Conservation (phyloP, 164 flowering plant species). For the Cinnamomum micranthum region DNA sequence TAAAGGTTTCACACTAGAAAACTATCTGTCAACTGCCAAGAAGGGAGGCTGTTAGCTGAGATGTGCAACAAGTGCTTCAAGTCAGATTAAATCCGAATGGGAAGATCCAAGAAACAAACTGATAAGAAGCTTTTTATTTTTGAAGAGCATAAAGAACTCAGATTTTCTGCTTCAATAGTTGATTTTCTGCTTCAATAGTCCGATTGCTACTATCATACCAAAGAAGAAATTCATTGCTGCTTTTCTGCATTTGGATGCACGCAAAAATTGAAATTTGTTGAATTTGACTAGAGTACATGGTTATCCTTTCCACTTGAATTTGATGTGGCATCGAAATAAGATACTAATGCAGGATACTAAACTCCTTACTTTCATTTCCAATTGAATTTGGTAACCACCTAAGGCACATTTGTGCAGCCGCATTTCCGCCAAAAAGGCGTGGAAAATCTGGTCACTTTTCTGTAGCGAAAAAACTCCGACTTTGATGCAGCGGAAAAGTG, state of each 20-base stretch:
- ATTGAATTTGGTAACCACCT: too few species aligned
- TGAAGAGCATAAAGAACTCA: background rate
- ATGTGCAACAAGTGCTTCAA: background rate
- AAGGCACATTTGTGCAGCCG: too few species aligned
- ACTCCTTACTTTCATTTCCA: too few species aligned
- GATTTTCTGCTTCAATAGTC: background rate
- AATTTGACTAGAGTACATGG: too few species aligned
- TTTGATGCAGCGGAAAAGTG: too few species aligned
- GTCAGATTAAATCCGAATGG: background rate
- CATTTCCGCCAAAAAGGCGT: too few species aligned
- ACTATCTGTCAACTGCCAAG: background rate
- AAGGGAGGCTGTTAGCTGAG: background rate
- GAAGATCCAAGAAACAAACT: background rate
- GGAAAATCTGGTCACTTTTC: too few species aligned
- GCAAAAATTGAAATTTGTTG: background rate
- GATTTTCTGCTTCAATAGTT: background rate
- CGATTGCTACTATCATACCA: background rate
- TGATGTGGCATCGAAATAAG: too few species aligned
- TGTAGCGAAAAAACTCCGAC: too few species aligned
- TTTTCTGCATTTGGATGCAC: background rate
- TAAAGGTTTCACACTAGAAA: background rate
- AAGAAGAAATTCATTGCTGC: background rate
- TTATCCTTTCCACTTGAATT: too few species aligned
- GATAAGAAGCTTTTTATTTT: background rate
- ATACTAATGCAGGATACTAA: too few species aligned